Conservation (phyloP, 768 basidiomycete genomes). For the Tricholoma sp. region DNA sequence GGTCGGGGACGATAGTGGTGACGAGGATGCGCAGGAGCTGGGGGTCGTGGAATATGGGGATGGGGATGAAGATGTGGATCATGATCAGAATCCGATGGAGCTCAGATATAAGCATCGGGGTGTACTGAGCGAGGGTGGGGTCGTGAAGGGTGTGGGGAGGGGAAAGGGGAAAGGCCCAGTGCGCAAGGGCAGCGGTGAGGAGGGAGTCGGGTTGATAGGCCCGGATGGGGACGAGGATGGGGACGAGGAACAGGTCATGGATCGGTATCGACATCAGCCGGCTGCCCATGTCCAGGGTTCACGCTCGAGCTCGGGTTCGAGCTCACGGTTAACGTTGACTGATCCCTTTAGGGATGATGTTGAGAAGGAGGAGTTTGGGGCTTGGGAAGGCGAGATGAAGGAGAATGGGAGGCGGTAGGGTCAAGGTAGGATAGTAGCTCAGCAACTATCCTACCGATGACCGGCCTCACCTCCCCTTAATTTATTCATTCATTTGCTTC, state of each 20-base stretch:
- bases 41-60: constrained; percentile 31
- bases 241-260: neutral
- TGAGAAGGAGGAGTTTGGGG: constrained; percentile 7
- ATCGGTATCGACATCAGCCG: constrained; percentile 1
- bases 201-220: constrained; percentile 40
- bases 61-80: constrained; percentile 41
- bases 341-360: constrained; percentile 24
- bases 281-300: neutral
- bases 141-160: neutral
- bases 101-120: constrained; percentile 18
- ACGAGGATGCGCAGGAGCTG: constrained; percentile 39
- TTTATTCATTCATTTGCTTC: neutral
- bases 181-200: constrained; percentile 26
- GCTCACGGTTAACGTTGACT: constrained; percentile 1
- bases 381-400: neutral
- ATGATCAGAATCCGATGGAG: constrained; percentile 35
- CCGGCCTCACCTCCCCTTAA: neutral
- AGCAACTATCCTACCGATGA: neutral
- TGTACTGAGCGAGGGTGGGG: constrained; percentile 9
- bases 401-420: neutral
- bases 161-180: constrained; percentile 10
- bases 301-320: neutral
- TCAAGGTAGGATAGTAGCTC: neutral
- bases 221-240: constrained; percentile 19
- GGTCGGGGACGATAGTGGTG: constrained; percentile 68